These are phyloP conservation scores for Claviceps sp. DNA, from an alignment of 2,329 filamentous ascomycete species.

Conservation along the genomic window DNA sequence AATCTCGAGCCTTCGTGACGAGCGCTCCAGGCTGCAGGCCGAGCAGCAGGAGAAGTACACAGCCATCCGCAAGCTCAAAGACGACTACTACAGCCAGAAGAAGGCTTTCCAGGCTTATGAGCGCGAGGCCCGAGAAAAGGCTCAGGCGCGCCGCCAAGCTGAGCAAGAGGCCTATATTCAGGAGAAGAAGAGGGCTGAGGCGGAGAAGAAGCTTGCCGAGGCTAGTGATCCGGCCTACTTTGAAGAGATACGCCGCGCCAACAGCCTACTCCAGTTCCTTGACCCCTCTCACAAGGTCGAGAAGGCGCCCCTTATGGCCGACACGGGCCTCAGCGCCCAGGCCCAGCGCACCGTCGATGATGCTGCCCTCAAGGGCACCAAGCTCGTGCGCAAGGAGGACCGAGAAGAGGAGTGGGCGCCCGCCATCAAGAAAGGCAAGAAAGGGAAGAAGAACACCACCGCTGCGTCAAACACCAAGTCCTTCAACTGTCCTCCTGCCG, in stretches of 20 bases:
- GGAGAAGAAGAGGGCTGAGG: constrained; percentile 62
- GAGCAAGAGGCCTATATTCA: constrained; percentile 64
- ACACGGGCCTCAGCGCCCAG: constrained; percentile 64
- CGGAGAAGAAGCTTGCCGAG: constrained; percentile 64
- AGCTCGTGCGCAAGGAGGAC: constrained; percentile 73
- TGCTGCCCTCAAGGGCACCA: constrained; percentile 72
- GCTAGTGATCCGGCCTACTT: constrained; percentile 79
- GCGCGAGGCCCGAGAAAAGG: constrained; percentile 64
- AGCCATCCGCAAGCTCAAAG: constrained; percentile 76
- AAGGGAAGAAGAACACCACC: constrained; percentile 53
- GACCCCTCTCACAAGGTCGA: constrained; percentile 60
- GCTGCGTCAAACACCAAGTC: constrained; percentile 34
- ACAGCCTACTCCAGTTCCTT: constrained; percentile 81
- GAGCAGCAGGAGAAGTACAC: constrained; percentile 79
- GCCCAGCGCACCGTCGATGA: constrained; percentile 75
- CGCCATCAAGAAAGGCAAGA: constrained; percentile 76
- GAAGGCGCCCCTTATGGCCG: constrained; percentile 49
- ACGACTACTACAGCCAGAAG: constrained; percentile 70
- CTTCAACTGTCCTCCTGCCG: constrained; percentile 79
- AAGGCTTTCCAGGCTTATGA: constrained; percentile 78
- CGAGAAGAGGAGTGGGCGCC: constrained; percentile 77
- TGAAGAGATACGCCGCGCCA: constrained; percentile 81
- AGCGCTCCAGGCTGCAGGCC: constrained; percentile 69
- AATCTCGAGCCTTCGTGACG: constrained; percentile 70
- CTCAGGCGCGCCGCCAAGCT: constrained; percentile 63